Conservation (phyloP, 2,329 filamentous ascomycete species). For the Colletotrichum sp. region DNA sequence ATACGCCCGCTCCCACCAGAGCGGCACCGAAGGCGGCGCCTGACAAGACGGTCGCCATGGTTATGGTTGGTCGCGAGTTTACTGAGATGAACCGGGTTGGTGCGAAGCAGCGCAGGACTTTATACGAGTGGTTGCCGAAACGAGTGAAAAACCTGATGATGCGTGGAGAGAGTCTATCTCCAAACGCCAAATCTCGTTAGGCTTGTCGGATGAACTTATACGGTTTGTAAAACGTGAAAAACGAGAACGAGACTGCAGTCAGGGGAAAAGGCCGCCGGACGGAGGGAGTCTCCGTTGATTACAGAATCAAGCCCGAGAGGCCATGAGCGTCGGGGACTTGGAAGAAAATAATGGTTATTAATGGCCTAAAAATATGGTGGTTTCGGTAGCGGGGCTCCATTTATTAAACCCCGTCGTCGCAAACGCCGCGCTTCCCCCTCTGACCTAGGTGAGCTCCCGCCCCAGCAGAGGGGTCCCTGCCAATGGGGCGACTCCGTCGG, state of each 20-base stretch:
- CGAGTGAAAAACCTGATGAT: background rate
- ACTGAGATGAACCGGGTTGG: background rate
- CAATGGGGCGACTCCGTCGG: background rate
- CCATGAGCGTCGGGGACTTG: background rate
- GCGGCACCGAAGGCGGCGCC: constrained; percentile 68
- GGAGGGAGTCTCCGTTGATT: background rate
- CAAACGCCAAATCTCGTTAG: background rate
- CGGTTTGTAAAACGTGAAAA: background rate
- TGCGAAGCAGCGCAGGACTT: background rate
- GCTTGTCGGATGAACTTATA: constrained; percentile 1
- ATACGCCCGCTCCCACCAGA: constrained; percentile 64
- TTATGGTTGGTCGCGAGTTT: background rate
- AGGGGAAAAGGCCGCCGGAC: background rate
- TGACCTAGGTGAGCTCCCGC: background rate
- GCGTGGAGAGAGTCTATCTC: background rate
- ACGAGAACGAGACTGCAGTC: no score
- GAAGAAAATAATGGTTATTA: background rate
- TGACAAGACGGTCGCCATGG: constrained; percentile 41
- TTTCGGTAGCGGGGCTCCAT: constrained; percentile 13
- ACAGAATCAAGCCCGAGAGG: background rate
- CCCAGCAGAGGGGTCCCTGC: background rate
- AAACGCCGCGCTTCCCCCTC: background rate
- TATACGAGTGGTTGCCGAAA: background rate
- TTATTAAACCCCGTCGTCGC: background rate
- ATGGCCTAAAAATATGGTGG: background rate